Evolutionary conservation across 2,329 filamentous ascomycete genomes (phyloP).

Genomic region (Ceratocystis huliohia): DNA sequence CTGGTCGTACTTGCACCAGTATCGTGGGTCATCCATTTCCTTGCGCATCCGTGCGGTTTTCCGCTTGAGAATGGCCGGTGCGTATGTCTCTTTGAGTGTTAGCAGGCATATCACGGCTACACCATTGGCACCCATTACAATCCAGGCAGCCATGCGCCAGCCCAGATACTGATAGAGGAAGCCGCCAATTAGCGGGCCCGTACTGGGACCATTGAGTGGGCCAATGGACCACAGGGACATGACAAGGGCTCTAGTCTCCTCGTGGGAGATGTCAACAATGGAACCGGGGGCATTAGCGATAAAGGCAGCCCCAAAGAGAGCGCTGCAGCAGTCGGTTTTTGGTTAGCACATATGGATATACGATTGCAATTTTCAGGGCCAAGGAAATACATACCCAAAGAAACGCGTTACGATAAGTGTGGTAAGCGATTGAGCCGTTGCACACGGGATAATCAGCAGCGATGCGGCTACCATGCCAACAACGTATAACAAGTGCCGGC

Average conservation of each 20-base stretch:
- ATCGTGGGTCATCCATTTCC: constrained; percentile 56
- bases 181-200: constrained; percentile 48
- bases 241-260: constrained; percentile 67
- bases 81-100: constrained; percentile 62
- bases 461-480: constrained; percentile 51
- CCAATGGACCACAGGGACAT: constrained; percentile 76
- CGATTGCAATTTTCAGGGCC: too few species aligned
- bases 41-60: constrained; percentile 53
- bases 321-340: constrained; percentile 28
- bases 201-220: constrained; percentile 60
- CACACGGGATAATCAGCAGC: constrained; percentile 59
- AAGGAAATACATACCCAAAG: constrained; percentile 43
- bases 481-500: constrained; percentile 56
- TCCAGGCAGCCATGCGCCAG: constrained; percentile 82
- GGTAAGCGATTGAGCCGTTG: constrained; percentile 52
- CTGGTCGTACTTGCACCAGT: constrained; percentile 72
- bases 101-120: constrained; percentile 46
- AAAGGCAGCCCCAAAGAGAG: constrained; percentile 64
- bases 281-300: constrained; percentile 73
- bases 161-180: constrained; percentile 59
- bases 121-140: constrained; percentile 59
- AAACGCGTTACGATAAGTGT: constrained; percentile 62
- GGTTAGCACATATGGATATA: constrained; percentile 18
- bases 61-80: constrained; percentile 53
- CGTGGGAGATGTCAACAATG: constrained; percentile 68